Evolutionary conservation across 257 asterid species (phyloP), one percentile per base, ranked within the genome.

Genomic region (Solanum gandarillasii): DNA sequence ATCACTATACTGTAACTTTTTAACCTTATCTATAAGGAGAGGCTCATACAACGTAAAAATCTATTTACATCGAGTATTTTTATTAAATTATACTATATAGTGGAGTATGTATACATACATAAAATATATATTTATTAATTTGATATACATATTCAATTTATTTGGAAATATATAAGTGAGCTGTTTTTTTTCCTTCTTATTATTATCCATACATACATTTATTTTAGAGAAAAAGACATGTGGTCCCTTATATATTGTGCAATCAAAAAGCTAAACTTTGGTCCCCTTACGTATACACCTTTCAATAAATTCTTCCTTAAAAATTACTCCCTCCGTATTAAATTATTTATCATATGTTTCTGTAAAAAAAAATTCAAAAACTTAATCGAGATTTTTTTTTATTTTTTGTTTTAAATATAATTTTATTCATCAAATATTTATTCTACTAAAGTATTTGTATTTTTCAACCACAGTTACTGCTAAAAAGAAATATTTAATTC

Each of bases 221-320:
- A 71, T 82, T 71, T 87, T 88, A 76, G 72, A 87, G 6, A 43
- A 43, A 84, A 86, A 38, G 48, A 35, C 74, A 83, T 71, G 83
- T 87, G 91, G 90, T 88, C 91, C 90, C 48, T 65, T 23, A 12
- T 46, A 46, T 46, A 38, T 34, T 32, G 11, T 46, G 38, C 74
- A 5, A 84, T 32, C 87, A 14, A 48, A 48, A 48, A 48, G 21
- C 60, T 48, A 14, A 48, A 14, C 8, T 48, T 48, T 48, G 58
- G 58, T 48, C 76, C 89, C 85, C 79, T 85, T 76, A 12, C 5
- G 60, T 48, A 14, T 48, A 39, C 52, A 76, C 29, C 11, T 39
- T 76, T 41, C n/a, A 39, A 39, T 39, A 39, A 39, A 39, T 12
- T 39, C 65, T 46, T 41, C 20, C 35, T 68, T 60, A 82, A 72